A percentile compares a stretch with the other conserved stretches of the same genome.
Evolutionary conservation across 2,329 filamentous ascomycete species (phyloP).

Genomic region (Trichoderma semiorbis): DNA sequence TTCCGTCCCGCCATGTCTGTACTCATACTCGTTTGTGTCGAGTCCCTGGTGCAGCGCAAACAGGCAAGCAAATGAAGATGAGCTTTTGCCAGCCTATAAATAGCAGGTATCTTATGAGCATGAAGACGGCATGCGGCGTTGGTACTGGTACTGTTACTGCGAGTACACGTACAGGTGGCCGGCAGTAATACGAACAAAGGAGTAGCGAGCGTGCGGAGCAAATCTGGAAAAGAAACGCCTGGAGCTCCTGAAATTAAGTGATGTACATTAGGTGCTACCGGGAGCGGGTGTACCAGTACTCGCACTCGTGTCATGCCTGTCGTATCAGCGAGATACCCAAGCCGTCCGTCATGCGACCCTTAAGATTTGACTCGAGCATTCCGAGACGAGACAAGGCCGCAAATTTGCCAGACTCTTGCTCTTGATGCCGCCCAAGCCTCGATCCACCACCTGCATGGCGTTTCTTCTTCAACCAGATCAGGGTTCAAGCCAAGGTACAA

Average conservation of each 20-base stretch:
- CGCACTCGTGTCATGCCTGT: not conserved
- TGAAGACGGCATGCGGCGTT: not conserved
- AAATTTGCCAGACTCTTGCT: not conserved
- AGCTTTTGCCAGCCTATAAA: not conserved
- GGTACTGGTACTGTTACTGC: not conserved
- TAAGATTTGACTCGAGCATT: conserved; percentile 11
- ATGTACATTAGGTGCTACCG: conserved; percentile 2
- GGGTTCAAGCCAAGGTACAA: not conserved
- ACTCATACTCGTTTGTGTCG: not conserved
- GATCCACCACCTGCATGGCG: not conserved
- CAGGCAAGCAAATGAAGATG: conserved; percentile 11
- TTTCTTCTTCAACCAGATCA: not conserved
- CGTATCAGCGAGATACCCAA: conserved; percentile 7
- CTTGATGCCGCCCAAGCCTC: no score
- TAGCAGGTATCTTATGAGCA: not conserved
- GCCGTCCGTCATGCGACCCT: conserved; percentile 10
- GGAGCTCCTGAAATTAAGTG: conserved; percentile 19
- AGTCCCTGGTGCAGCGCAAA: not conserved
- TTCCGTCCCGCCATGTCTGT: not conserved
- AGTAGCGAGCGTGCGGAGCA: conserved; percentile 9
- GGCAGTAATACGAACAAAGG: conserved; percentile 10
- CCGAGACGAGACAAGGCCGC: not conserved
- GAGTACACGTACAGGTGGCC: not conserved
- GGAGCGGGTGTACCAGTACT: not conserved
- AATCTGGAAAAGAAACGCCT: not conserved